phyloP scores from a whole-genome alignment of 495 filamentous ascomycete species.

The Bathelium albidoporum region DNA sequence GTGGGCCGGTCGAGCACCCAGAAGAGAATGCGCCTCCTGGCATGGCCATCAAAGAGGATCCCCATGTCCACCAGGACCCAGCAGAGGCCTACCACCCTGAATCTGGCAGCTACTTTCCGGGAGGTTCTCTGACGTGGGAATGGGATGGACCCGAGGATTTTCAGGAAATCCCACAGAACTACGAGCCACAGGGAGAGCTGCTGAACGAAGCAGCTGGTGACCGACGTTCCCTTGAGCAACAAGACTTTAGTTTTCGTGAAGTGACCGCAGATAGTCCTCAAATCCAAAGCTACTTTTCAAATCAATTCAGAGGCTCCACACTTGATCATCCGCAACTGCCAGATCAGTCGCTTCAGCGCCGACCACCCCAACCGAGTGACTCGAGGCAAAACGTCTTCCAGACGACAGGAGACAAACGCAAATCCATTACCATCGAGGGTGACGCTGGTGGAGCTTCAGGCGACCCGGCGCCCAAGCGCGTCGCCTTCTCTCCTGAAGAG shows the following conservation, averaged over 20 bases:
- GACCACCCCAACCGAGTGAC: background rate
- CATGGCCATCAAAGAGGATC: background rate
- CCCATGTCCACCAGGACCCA: background rate
- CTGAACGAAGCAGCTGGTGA: constrained; percentile 24
- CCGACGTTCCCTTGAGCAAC: constrained; percentile 9
- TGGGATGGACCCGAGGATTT: background rate
- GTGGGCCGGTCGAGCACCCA: background rate
- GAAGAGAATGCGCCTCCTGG: background rate
- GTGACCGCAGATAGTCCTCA: background rate
- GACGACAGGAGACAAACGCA: background rate
- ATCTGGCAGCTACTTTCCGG: background rate
- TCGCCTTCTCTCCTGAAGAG: background rate
- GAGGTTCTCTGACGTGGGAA: background rate
- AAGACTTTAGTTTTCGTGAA: background rate
- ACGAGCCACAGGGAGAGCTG: constrained; percentile 33
- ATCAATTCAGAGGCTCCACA: background rate
- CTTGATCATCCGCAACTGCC: background rate
- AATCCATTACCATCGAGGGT: background rate
- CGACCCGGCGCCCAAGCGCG: background rate
- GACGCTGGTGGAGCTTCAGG: background rate
- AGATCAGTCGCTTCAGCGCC: background rate
- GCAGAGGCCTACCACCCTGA: background rate
- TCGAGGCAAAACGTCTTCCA: background rate
- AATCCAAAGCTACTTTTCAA: background rate
- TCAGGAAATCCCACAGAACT: constrained; percentile 13